These are phyloP conservation scores for Carex myosuroides DNA, from an alignment of 176 grass and related monocot species.

Conservation along the genomic window DNA sequence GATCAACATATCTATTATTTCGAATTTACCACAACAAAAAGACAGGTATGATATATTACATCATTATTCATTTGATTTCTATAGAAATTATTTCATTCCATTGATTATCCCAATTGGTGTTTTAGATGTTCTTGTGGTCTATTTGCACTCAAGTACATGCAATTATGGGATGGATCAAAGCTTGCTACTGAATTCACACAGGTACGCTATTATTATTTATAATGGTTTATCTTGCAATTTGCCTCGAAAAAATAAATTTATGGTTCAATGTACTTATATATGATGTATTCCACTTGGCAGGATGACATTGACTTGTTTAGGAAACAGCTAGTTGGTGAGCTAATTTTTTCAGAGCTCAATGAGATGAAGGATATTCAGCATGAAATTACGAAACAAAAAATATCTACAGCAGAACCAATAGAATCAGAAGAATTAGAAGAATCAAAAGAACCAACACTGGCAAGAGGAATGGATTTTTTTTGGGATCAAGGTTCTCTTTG, in stretches of 20 bases:
- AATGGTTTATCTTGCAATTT: neutral
- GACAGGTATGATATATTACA: neutral
- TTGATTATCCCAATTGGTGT: neutral
- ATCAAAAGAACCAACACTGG: no score
- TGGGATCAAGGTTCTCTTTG: no score
- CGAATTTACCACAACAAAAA: neutral
- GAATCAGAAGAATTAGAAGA: no score
- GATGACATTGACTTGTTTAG: neutral
- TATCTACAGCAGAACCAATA: no score
- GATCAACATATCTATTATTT: neutral
- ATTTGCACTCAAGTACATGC: conserved; percentile 1
- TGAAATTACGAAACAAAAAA: no score
- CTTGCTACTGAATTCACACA: neutral
- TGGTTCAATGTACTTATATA: neutral
- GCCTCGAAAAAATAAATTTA: neutral
- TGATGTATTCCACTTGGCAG: neutral
- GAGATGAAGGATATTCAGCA: no score
- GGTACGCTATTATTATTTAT: neutral
- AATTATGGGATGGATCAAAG: neutral
- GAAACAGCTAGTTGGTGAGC: neutral
- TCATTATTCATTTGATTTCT: neutral
- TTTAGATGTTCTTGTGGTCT: neutral
- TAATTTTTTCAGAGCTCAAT: neutral
- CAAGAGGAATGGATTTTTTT: no score
- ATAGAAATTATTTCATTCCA: neutral